These are phyloP conservation scores for Ceratobasidium papillatum DNA, from an alignment of 1,284 basidiomycete species.

Conservation along the genomic window DNA sequence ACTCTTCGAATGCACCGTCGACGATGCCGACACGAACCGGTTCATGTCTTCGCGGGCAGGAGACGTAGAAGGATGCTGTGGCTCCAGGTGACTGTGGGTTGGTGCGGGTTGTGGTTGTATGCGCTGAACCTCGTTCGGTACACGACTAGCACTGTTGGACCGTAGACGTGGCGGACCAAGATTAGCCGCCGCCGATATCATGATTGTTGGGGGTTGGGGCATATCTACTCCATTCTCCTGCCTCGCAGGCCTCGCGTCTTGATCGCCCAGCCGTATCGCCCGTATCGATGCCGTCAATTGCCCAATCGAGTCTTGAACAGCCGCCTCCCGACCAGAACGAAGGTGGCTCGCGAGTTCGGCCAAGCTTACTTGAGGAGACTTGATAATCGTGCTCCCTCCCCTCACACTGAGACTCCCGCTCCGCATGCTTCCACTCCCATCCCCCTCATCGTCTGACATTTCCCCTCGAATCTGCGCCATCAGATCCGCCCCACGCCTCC, in stretches of 20 bases:
- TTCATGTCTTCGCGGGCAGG: slow-evolving; percentile 76
- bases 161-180: slow-evolving; percentile 15
- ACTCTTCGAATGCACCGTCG: slow-evolving; percentile 42
- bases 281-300: slow-evolving; percentile 14
- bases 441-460: slow-evolving; percentile 33
- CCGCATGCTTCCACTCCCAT: slow-evolving; percentile 18
- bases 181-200: slow-evolving; percentile 8
- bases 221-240: not conserved
- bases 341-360: slow-evolving; percentile 31
- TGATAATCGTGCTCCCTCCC: slow-evolving; percentile 18
- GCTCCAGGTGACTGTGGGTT: slow-evolving; percentile 55
- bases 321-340: slow-evolving; percentile 22
- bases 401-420: slow-evolving; percentile 8
- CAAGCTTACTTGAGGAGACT: not conserved
- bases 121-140: not conserved
- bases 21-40: slow-evolving; percentile 76
- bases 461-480: slow-evolving; percentile 74
- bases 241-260: not conserved
- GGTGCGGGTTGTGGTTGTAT: slow-evolving; percentile 42
- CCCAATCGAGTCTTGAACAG: slow-evolving; percentile 1
- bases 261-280: not conserved
- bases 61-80: slow-evolving; percentile 54
- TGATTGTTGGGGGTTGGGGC: slow-evolving; percentile 20
- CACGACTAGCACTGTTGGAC: not conserved
- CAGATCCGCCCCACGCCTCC: slow-evolving; percentile 75